Base-by-base conservation (phyloP, 768 basidiomycete species). In the Suillus occidentalis region DNA sequence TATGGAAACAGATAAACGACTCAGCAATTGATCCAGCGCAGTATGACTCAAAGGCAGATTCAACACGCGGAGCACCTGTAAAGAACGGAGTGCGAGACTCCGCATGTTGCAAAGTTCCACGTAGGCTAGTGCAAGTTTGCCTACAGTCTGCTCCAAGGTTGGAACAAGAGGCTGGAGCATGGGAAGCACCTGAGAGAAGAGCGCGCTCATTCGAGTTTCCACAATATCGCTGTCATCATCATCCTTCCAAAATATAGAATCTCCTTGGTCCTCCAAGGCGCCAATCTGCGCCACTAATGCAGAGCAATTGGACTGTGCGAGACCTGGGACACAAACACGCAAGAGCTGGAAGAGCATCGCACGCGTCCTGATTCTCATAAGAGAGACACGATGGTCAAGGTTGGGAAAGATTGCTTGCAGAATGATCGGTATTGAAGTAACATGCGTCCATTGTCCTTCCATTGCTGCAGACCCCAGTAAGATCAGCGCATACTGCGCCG, bases 81-180 rank as follows among this genome's bases (percentile, higher is more conserved):
- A 80, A 12, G 95, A 96, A 39, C 95, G 85, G 78, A 92, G 93
- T 3, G 96, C 94, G 22, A 89, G 87, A 45, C 88, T 87, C 56
- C 94, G 87, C 66, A 94, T 93, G 18, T 92, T 90, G 71, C 94
- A 97, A 2, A 89, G 83, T 14, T 94, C 95, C 5, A 93, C 90
- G 89, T 96, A 97, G 36, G 82, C 78, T 64, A 97, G 77, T 12
- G 92, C 91, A 37, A 95, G 68, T 3, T 88, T 88, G 7, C 92
- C 94, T 89, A 96, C 94, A 53, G 85, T 81, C 62, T 89, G 86
- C 43, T 86, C 80, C 37, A 97, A 77, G n/a, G 82, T 80, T 10
- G 90, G 87, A 59, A 87, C 86, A 18, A 92, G 79, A 22, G 91
- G 91, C 56, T 86, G 83, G 43, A 97, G 76, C 63, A 94, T 80